Evolutionary conservation across 345 rosid species (phyloP).

Genomic region (Eucalyptus regnans): DNA sequence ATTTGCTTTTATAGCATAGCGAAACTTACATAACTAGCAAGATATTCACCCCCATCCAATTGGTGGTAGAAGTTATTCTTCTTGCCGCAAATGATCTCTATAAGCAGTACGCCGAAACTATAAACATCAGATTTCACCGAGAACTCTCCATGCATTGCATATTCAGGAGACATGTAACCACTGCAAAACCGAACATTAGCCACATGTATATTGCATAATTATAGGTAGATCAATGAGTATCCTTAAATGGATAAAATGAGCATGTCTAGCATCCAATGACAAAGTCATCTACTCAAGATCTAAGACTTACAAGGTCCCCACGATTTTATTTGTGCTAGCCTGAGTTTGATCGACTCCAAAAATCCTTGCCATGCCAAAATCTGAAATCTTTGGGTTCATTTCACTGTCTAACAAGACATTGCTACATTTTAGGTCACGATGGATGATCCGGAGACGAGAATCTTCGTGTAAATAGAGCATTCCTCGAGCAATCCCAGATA

Average conservation of each 20-base stretch:
- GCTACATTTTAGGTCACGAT: not conserved
- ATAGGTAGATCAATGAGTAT: accelerated
- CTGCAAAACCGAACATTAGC: no score
- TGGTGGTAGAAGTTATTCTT: no score
- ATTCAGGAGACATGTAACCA: no score
- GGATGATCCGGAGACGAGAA: not conserved
- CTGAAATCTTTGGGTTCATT: not conserved
- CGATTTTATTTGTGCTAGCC: not conserved
- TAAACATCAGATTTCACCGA: no score
- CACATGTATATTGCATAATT: not conserved
- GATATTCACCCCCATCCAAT: no score
- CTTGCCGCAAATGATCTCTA: no score
- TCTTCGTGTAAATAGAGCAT: not conserved
- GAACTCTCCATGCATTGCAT: no score
- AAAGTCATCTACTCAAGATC: not conserved
- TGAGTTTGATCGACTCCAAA: not conserved
- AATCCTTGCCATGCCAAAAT: not conserved
- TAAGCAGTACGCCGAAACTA: no score
- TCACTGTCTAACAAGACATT: not conserved
- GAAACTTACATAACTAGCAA: no score
- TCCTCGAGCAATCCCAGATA: accelerated
- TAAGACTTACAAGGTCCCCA: not conserved
- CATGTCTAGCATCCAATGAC: not conserved
- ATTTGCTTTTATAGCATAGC: accelerated
- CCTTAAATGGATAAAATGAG: not conserved